These are phyloP conservation scores for Trichoderma koningiopsis DNA, from an alignment of 2,329 filamentous ascomycete genomes.

Conservation along the genomic window DNA sequence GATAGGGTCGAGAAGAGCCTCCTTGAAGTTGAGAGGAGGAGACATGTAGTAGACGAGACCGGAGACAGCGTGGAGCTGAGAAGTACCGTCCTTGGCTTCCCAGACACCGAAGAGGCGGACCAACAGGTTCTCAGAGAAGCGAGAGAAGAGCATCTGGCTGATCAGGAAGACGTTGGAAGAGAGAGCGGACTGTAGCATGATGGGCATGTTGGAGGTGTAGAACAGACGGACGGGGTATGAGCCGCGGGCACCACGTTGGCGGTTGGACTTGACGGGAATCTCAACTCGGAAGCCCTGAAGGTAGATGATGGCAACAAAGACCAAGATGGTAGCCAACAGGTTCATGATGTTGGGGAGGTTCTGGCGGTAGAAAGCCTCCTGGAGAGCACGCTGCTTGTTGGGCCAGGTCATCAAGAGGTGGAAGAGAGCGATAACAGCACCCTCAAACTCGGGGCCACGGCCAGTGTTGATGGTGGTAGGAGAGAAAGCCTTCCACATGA, in stretches of 20 bases:
- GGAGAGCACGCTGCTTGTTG: conserved; percentile 98
- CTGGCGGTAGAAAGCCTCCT: conserved; percentile 99
- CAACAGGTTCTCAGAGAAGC: conserved; percentile 98
- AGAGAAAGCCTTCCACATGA: conserved; percentile 99
- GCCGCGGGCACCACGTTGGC: conserved; percentile 97
- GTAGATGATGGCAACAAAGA: conserved; percentile 98
- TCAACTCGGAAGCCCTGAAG: conserved; percentile 99
- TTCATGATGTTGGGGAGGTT: conserved; percentile 99
- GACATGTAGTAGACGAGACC: conserved; percentile 99
- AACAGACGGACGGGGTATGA: conserved; percentile 98
- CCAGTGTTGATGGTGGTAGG: conserved; percentile 99
- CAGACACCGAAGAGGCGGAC: conserved; percentile 97
- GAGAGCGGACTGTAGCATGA: conserved; percentile 98
- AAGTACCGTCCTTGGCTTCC: conserved; percentile 95
- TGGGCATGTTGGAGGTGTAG: conserved; percentile 99
- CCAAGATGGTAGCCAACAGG: conserved; percentile 84
- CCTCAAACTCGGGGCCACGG: conserved; percentile 98
- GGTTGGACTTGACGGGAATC: conserved; percentile 98
- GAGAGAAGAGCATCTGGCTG: conserved; percentile 98
- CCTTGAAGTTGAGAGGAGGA: conserved; percentile 94
- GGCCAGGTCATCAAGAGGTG: conserved; percentile 98
- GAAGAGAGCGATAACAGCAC: conserved; percentile 95
- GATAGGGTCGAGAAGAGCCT: conserved; percentile 93
- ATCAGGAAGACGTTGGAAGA: conserved; percentile 99
- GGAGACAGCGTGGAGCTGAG: conserved; percentile 90